Conservation (phyloP, 345 rosid species). For the Hibiscus trionum region DNA sequence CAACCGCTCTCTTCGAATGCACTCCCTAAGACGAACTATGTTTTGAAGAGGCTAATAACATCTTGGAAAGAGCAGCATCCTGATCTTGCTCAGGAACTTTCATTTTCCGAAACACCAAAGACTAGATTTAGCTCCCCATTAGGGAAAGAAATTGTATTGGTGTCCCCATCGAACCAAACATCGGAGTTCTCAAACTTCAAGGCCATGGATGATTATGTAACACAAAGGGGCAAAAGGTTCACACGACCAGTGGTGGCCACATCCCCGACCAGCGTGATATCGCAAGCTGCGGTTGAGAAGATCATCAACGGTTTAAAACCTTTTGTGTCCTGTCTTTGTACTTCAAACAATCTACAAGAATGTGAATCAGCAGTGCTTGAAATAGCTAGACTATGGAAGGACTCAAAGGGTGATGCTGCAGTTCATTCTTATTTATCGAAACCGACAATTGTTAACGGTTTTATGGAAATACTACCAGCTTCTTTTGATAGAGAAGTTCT, state of each 20-base stretch:
- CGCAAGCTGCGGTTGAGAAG: conserved; percentile 47
- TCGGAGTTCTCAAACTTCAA: conserved; percentile 10
- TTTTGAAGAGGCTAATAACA: conserved; percentile 53
- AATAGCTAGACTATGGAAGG: conserved; percentile 49
- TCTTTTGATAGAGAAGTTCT: conserved; percentile 49
- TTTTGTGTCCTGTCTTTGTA: conserved; percentile 43
- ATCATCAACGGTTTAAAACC: conserved; percentile 45
- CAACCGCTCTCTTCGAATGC: conserved; percentile 34
- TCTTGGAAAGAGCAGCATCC: conserved; percentile 65
- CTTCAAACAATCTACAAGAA: conserved; percentile 51
- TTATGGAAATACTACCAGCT: conserved; percentile 48
- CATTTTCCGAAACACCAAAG: conserved; percentile 45
- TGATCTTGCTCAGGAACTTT: conserved; percentile 53
- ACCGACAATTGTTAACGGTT: conserved; percentile 43
- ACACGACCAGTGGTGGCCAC: conserved; percentile 18
- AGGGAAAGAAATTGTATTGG: conserved; percentile 15
- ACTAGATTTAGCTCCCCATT: conserved; percentile 28
- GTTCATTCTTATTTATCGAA: conserved; percentile 46
- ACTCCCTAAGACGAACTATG: conserved; percentile 64
- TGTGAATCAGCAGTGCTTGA: conserved; percentile 51
- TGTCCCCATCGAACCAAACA: conserved; percentile 19
- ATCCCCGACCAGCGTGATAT: conserved; percentile 59
- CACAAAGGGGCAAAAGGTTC: conserved; percentile 32
- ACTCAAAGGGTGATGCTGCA: conserved; percentile 43
- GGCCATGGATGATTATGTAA: conserved; percentile 19